Conservation (phyloP, 768 basidiomycete species). For the Chlorophyllum brunneum region DNA sequence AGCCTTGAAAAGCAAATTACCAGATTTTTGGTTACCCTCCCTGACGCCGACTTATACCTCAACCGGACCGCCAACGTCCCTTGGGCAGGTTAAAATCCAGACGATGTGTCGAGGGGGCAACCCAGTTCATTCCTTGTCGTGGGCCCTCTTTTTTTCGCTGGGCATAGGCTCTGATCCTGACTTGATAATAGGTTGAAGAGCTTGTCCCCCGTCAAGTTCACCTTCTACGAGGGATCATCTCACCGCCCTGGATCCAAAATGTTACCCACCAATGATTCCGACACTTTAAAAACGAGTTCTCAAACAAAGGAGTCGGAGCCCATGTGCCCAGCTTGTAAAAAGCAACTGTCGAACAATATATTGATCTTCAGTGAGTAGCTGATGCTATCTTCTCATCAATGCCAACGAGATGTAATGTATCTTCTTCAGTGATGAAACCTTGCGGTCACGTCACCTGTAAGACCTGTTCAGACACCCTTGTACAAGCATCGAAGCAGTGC, state of each 20-base stretch:
- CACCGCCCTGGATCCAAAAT: constrained; percentile 33
- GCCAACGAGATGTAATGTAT: background rate
- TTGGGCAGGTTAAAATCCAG: constrained; percentile 81
- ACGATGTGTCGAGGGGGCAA: constrained; percentile 84
- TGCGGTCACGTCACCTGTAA: constrained; percentile 93
- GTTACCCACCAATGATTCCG: constrained; percentile 32
- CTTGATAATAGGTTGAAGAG: constrained; percentile 65
- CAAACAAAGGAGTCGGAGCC: constrained; percentile 47
- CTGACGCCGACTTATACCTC: constrained; percentile 80
- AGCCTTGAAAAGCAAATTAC: constrained; percentile 80
- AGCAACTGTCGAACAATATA: constrained; percentile 73
- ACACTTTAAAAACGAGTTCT: background rate
- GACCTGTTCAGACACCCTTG: constrained; percentile 85
- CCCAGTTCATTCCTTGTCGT: constrained; percentile 77
- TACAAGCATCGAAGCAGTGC: constrained; percentile 75
- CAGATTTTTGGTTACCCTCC: constrained; percentile 97
- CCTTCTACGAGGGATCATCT: constrained; percentile 40
- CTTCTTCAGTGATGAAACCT: constrained; percentile 63
- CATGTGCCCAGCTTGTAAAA: constrained; percentile 89
- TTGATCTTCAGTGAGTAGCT: constrained; percentile 61
- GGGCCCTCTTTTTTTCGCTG: constrained; percentile 22
- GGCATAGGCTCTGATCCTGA: constrained; percentile 8
- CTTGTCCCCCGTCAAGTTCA: constrained; percentile 78
- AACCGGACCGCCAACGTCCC: constrained; percentile 54
- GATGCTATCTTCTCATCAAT: background rate